phyloP scores from a whole-genome alignment of 1,284 basidiomycete genomes.

The Apiotrichum porosum region DNA sequence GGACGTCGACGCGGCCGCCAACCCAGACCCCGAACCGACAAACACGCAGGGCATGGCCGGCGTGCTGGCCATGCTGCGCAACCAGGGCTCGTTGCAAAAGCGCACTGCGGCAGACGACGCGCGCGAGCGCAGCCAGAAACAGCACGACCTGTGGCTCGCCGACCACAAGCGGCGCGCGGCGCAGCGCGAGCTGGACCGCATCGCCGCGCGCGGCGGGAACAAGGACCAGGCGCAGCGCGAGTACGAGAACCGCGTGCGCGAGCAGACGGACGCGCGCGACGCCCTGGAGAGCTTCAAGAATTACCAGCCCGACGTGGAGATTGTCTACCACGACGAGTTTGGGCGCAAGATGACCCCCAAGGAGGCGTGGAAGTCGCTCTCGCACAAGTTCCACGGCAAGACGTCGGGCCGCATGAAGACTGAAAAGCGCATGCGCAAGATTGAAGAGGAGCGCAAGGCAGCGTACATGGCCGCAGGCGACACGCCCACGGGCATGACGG shows the following conservation, averaged over 20 bases:
- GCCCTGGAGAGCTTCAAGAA: slow-evolving; percentile 78
- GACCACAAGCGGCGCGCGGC: slow-evolving; percentile 71
- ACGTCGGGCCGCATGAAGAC: slow-evolving; percentile 90
- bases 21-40: slow-evolving; percentile 56
- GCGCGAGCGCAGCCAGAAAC: slow-evolving; percentile 59
- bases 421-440: slow-evolving; percentile 87
- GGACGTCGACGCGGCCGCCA: slow-evolving; percentile 50
- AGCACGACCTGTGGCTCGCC: slow-evolving; percentile 86
- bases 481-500: slow-evolving; percentile 86
- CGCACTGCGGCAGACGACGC: slow-evolving; percentile 64
- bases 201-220: slow-evolving; percentile 68
- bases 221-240: slow-evolving; percentile 93
- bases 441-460: slow-evolving; percentile 87
- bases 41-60: slow-evolving; percentile 79
- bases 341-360: slow-evolving; percentile 75
- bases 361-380: slow-evolving; percentile 93
- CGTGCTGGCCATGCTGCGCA: slow-evolving; percentile 78
- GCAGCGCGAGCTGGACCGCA: slow-evolving; percentile 71
- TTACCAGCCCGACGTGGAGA: slow-evolving; percentile 95
- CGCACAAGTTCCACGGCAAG: slow-evolving; percentile 94
- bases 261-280: slow-evolving; percentile 82
- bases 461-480: slow-evolving; percentile 85
- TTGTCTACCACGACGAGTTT: slow-evolving; percentile 95
- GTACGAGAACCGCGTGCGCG: slow-evolving; percentile 85
- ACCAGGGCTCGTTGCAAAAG: slow-evolving; percentile 80